Conservation (phyloP, 176 grass and related monocot genomes). For the Neostapfia colusana region DNA sequence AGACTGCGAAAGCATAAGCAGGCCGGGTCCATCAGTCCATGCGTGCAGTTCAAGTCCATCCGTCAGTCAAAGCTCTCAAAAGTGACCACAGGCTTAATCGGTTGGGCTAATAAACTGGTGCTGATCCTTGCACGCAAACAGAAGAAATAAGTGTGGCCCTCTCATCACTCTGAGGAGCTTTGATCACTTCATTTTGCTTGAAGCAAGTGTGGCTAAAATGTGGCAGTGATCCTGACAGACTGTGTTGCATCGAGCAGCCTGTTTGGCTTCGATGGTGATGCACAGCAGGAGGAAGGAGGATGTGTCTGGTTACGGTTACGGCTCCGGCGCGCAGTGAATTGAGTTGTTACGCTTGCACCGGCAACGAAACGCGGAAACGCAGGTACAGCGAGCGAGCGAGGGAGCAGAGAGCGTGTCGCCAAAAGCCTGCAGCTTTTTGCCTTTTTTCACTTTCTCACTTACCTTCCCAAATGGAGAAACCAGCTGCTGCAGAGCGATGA, state of each 20-base stretch:
- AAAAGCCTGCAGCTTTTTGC: slow-evolving; percentile 25
- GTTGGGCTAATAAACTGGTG: background rate
- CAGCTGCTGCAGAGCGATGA: slow-evolving; percentile 75
- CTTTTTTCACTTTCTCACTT: slow-evolving; percentile 38
- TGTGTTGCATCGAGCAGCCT: background rate
- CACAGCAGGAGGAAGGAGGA: background rate
- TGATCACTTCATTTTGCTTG: too few relatives aligned
- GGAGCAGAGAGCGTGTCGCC: slow-evolving; percentile 45
- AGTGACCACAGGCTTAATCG: background rate
- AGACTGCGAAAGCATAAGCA: slow-evolving; percentile 47
- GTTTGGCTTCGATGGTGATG: slow-evolving; percentile 20
- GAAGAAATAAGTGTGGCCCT: too few relatives aligned
- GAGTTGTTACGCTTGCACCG: slow-evolving; percentile 25
- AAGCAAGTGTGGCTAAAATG: too few relatives aligned
- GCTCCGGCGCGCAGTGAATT: slow-evolving; percentile 18
- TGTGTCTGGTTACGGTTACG: background rate
- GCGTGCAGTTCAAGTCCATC: slow-evolving; percentile 12
- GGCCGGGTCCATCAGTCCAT: slow-evolving; percentile 19
- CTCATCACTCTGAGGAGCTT: too few relatives aligned
- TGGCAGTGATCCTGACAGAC: background rate
- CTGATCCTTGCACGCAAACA: slow-evolving; percentile 11
- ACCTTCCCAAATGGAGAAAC: slow-evolving; percentile 90
- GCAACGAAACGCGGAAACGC: background rate
- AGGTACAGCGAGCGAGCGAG: slow-evolving; percentile 25
- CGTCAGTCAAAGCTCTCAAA: slow-evolving; percentile 55